Base-by-base conservation (phyloP, 768 basidiomycete species). In the Gyrodon lividus region DNA sequence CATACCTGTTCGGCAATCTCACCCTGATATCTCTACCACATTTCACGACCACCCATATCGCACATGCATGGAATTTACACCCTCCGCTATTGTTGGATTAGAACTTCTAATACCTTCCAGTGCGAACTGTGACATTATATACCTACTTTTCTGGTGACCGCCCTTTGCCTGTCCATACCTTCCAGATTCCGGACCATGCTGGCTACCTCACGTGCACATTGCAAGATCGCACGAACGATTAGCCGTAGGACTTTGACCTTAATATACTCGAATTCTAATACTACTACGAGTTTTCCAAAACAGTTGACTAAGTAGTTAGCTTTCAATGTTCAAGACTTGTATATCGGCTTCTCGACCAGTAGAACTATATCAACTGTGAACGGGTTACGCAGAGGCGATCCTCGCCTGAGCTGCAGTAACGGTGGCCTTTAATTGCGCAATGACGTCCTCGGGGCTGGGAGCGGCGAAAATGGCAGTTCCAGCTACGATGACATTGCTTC, bases 401-500 rank as follows among this genome's bases (percentile, higher is more conserved):
- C 71, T 80, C 17, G 77, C 80, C 64, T 87, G 87, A 14, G 85
- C 90, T 19, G 78, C 70, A 56, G 84, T 77, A 30, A 96, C 85
- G 19, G 79, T 77, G 31, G 78, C 73, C 70, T 89, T 92, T 34
- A 98, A 72, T 7, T 75, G 65, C 38, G 77, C 60, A 46, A 98
- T 97, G 43, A 95, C 91, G 34, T 81, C 71, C 39, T 84, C 84
- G 0, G 97, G 89, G 61, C 85, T 77, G n/a, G 78, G 63, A 2
- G 93, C 86, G 37, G 80, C 82, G 64, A 98, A 98, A 54, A 99
- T 88, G 6, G 96, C 94, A 6, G 95, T 98, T 12, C 97, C 97
- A 12, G 97, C 95, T 24, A 99, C 97, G 47, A 98, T 92, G 58
- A 99, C 94, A 63, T 99, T 99, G 71, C 93, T 94, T 19, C 96